Base-by-base conservation (phyloP, 108 stramenopile species). In the Epithemia pelagica region DNA sequence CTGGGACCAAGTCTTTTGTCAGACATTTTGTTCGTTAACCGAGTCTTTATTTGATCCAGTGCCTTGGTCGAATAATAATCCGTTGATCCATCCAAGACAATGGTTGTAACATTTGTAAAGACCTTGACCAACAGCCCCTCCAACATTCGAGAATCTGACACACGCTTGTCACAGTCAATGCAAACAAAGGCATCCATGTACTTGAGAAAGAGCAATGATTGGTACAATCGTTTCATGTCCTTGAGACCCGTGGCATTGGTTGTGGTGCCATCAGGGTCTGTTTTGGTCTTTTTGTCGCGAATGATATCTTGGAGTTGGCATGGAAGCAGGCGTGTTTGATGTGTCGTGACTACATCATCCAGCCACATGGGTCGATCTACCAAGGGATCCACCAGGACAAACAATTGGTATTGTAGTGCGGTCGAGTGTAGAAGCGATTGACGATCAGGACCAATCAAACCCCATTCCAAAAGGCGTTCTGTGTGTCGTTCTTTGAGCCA, bases 21-120 rank as follows among this genome's bases (percentile, higher is more conserved):
- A n/a, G n/a, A n/a, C n/a, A n/a, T n/a, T n/a, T n/a, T n/a, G n/a
- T n/a, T n/a, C n/a, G n/a, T n/a, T n/a, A n/a, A n/a, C n/a, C n/a
- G n/a, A n/a, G n/a, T n/a, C n/a, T n/a, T n/a, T n/a, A n/a, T n/a
- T n/a, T n/a, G n/a, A n/a, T n/a, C n/a, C n/a, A n/a, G 37, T 46
- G 5, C 10, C 10, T 46, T 5, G 37, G 15, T 46, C 5, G 37
- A 46, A 46, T 15, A 10, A 10, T 46, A 5, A 46, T 46, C 5
- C 5, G 37, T 15, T 46, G 37, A 46, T 46, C 37, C 37, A 46
- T 57, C 56, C 56, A 57, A 57, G 22, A 57, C 26, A 23, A 57
- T 57, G 5, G 56, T 19, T 26, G 56, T 57, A n/a, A 57, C 56
- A 26, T 57, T 23, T 3, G 7, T 5, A 26, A 57, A 26, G 18